These are phyloP conservation scores for Paramarasmius palmivorus DNA, from an alignment of 1,284 basidiomycete species.

Conservation along the genomic window DNA sequence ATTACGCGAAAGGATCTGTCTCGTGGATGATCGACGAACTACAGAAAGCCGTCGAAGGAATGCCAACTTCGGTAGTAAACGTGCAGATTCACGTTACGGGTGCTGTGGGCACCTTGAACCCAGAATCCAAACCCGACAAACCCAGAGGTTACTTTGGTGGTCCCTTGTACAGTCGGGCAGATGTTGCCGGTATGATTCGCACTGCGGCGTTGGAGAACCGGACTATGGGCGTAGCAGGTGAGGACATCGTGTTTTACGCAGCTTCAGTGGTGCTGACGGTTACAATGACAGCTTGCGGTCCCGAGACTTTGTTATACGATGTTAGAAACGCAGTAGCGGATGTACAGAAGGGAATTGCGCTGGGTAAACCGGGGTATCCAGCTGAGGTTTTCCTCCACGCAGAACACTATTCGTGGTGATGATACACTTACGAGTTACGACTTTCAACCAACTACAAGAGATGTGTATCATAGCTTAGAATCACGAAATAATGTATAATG, in stretches of 20 bases:
- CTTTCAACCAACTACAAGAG: no score
- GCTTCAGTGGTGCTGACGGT: background rate
- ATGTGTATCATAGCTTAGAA: no score
- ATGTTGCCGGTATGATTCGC: background rate
- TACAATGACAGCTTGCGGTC: background rate
- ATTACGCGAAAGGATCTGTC: no score
- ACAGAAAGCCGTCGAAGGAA: background rate
- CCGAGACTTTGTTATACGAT: background rate
- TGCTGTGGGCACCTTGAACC: background rate
- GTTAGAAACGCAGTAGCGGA: constrained; percentile 1
- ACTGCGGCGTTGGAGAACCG: background rate
- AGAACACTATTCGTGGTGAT: constrained; percentile 5
- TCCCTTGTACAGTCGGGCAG: background rate
- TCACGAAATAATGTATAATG: no score
- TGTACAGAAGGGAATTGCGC: background rate
- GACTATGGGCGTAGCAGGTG: background rate
- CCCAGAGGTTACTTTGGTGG: background rate
- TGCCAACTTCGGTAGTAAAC: background rate
- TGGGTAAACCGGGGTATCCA: background rate
- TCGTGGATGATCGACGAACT: background rate
- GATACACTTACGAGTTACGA: background rate
- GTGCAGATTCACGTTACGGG: background rate
- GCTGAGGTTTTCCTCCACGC: constrained; percentile 1
- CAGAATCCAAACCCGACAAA: background rate
- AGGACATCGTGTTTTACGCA: background rate